These are phyloP conservation scores for Colletotrichum spinosum DNA, from an alignment of 2,329 filamentous ascomycete species.

Conservation along the genomic window DNA sequence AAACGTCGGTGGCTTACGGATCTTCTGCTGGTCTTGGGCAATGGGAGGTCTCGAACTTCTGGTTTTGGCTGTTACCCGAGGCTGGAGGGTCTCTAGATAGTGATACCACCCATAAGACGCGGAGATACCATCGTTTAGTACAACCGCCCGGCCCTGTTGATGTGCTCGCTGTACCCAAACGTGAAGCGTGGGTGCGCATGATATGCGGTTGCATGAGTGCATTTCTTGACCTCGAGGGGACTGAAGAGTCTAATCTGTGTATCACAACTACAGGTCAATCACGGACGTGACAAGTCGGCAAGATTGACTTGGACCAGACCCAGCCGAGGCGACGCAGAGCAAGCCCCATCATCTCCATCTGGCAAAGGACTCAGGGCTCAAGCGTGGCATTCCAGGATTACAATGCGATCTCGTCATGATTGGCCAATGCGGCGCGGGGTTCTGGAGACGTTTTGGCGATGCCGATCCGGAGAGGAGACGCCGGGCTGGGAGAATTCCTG, in stretches of 20 bases:
- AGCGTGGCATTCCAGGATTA: slow-evolving; percentile 21
- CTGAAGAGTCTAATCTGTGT: too few relatives aligned
- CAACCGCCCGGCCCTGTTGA: too few relatives aligned
- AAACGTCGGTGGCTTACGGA: slow-evolving; percentile 24
- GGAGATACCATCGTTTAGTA: too few relatives aligned
- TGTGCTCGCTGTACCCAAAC: too few relatives aligned
- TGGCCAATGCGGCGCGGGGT: slow-evolving; percentile 34
- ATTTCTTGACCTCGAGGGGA: too few relatives aligned
- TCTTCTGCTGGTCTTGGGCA: slow-evolving; percentile 24
- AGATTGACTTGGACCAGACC: too few relatives aligned
- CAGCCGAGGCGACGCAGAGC: too few relatives aligned
- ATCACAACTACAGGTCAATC: too few relatives aligned
- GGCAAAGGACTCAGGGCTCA: neutral
- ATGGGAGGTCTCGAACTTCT: slow-evolving; percentile 29
- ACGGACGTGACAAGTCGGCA: too few relatives aligned
- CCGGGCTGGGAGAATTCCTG: slow-evolving; percentile 33
- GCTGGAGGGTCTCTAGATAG: slow-evolving; percentile 30
- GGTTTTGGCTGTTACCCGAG: slow-evolving; percentile 23
- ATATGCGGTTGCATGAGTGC: too few relatives aligned
- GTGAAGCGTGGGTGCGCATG: too few relatives aligned
- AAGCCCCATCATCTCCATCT: too few relatives aligned
- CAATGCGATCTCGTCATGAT: slow-evolving; percentile 35
- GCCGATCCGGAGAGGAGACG: slow-evolving; percentile 35
- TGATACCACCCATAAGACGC: slow-evolving; percentile 21
- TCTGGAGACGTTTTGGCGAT: slow-evolving; percentile 25